These are phyloP conservation scores for Prunus mongolica DNA, from an alignment of 306 rosid species.

Conservation along the genomic window DNA sequence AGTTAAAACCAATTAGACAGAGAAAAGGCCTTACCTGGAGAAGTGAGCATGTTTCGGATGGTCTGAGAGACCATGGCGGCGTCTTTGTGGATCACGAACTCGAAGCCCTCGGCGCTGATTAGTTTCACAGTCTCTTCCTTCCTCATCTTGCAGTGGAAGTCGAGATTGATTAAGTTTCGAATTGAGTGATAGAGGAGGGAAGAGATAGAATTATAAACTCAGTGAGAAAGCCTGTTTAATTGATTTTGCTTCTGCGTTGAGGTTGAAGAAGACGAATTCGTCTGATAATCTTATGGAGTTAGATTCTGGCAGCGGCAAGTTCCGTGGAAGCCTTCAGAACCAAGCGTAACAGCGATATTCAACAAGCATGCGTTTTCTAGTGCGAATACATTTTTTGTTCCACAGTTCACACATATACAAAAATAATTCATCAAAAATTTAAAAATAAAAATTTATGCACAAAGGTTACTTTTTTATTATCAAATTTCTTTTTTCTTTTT, in stretches of 20 bases:
- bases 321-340: background rate
- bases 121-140: constrained; percentile 81
- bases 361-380: background rate
- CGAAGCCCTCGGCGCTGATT: constrained; percentile 88
- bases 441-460: too few species aligned
- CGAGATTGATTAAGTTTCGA: background rate
- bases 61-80: constrained; percentile 99
- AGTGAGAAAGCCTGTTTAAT: background rate
- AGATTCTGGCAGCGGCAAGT: background rate
- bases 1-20: background rate
- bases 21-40: constrained; percentile 57
- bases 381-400: background rate
- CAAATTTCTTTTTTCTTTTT: too few species aligned
- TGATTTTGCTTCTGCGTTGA: background rate
- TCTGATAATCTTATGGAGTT: background rate
- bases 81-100: constrained; percentile 84
- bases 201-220: background rate
- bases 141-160: constrained; percentile 39
- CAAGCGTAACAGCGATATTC: background rate
- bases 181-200: background rate
- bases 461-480: too few species aligned
- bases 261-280: background rate
- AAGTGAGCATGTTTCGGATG: constrained; percentile 93
- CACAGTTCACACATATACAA: too few species aligned
- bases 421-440: too few species aligned